Conservation (phyloP, 1,139 yeast species). For the Blastobotrys elegans region DNA sequence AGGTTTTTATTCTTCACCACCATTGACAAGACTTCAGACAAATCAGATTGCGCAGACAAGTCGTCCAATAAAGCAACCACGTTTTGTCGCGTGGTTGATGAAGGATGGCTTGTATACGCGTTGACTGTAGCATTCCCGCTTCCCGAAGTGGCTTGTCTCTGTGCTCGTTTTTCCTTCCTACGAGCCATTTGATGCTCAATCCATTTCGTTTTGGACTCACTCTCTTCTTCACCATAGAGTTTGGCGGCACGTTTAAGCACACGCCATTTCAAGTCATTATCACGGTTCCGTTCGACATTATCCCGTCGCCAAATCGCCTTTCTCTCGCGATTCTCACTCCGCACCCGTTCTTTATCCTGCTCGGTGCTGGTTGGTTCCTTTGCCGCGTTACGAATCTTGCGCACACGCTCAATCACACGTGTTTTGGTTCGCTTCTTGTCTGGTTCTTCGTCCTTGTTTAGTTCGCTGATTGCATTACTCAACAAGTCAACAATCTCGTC, state of each 20-base stretch:
- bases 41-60: conserved; percentile 5
- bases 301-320: conserved; percentile 90
- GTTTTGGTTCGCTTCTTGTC: conserved; percentile 13
- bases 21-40: conserved; percentile 7
- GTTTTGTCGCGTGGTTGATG: background rate
- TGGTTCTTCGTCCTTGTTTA: conserved; percentile 25
- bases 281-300: conserved; percentile 76
- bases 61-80: conserved; percentile 2
- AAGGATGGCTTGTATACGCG: background rate
- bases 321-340: conserved; percentile 74
- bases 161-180: conserved; percentile 57
- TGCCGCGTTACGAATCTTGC: conserved; percentile 10
- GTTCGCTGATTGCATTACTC: conserved; percentile 34
- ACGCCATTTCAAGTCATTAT: conserved; percentile 76
- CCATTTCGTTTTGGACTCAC: conserved; percentile 65
- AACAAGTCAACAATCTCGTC: conserved; percentile 37
- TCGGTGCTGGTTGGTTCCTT: conserved; percentile 17
- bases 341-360: conserved; percentile 51
- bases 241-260: conserved; percentile 65
- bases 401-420: conserved; percentile 5
- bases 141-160: conserved; percentile 17
- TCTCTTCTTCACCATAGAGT: conserved; percentile 58
- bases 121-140: conserved; percentile 2
- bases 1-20: conserved; percentile 6
- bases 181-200: conserved; percentile 64